Evolutionary conservation across 2,329 filamentous ascomycete genomes (phyloP), one percentile per base, ranked within the genome.

Genomic region (Colletotrichum incanum): DNA sequence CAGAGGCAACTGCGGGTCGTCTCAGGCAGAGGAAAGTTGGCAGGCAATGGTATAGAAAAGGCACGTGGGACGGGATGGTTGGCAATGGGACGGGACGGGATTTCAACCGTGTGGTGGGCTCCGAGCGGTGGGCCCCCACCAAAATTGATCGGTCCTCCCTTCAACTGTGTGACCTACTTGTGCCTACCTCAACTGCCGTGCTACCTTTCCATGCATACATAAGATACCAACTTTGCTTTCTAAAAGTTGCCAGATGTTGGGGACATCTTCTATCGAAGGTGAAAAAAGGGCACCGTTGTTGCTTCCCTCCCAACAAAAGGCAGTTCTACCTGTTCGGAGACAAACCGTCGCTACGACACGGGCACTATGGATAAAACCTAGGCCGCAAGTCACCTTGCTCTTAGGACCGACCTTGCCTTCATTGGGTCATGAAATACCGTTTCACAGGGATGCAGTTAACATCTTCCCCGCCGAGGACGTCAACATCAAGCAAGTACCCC

Each of bases 31-130:
- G 41, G 37, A 62, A 50, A 63, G 61, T 31, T n/a, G 39, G 39
- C 23, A 28, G 37, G 18, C 18, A 8, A 26, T 14, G 11, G 49
- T 31, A 16, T 63, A 5, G 34, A 43, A 39, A 31, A 54, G 23
- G 47, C 47, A 64, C 49, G 61, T 64, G 37, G 34, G 26, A 50
- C 37, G 16, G 18, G 6, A n/a, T 45, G 18, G 34, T 64, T 64
- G 61, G 39, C 41, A 49, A 64, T 54, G 47, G 61, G 43, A 34
- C n/a, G 31, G 28, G 31, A n/a, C n/a, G 16, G 49, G n/a, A 26
- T 62, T 47, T 49, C 60, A 50, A 52, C 31, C 16, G 34, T 14
- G 12, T 37, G 58, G 28, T 39, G 60, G 47, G n/a, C 34, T 26
- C 34, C 9, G 28, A 14, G 34, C 5, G 34, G 31, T 28, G 16